A percentile compares a stretch with the other conserved stretches of the same genome.
phyloP scores from a whole-genome alignment of 2,329 filamentous ascomycete genomes.

The Fusarium tuaranense region DNA sequence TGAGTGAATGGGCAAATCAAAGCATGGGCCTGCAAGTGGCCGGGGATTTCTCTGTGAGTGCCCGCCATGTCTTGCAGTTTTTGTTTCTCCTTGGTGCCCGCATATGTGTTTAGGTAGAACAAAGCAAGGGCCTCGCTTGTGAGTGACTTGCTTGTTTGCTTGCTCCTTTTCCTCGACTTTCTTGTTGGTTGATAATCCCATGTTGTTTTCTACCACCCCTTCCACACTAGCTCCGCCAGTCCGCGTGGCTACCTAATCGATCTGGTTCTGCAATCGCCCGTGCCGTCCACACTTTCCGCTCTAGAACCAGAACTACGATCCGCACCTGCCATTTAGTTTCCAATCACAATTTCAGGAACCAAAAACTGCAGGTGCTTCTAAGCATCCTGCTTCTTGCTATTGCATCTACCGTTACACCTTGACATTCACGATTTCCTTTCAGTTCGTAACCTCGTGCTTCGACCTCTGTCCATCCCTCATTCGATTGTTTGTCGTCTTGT shows the following conservation, averaged over 20 bases:
- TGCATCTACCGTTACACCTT: neutral
- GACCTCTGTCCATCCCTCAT: neutral
- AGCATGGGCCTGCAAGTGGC: conserved; percentile 12
- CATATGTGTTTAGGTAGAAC: neutral
- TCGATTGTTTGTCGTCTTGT: neutral
- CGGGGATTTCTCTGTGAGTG: neutral
- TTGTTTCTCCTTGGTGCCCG: conserved; percentile 5
- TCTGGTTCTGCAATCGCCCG: conserved; percentile 29
- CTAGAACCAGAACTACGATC: neutral
- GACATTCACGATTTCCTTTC: neutral
- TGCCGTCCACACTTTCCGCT: neutral
- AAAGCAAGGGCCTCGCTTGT: conserved; percentile 5
- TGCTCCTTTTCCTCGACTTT: neutral
- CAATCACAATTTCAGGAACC: neutral
- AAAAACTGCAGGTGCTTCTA: neutral
- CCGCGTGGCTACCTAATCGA: conserved; percentile 7
- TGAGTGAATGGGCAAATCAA: conserved; percentile 16
- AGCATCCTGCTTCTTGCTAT: neutral
- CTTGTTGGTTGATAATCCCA: conserved; percentile 1
- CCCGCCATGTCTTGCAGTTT: conserved; percentile 1
- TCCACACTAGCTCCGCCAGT: neutral
- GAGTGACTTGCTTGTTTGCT: neutral
- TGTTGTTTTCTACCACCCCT: neutral
- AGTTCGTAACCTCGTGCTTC: neutral
- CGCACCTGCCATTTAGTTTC: neutral